These are phyloP conservation scores for Diplocarpon rosae DNA, from an alignment of 2,329 filamentous ascomycete species.

Conservation along the genomic window DNA sequence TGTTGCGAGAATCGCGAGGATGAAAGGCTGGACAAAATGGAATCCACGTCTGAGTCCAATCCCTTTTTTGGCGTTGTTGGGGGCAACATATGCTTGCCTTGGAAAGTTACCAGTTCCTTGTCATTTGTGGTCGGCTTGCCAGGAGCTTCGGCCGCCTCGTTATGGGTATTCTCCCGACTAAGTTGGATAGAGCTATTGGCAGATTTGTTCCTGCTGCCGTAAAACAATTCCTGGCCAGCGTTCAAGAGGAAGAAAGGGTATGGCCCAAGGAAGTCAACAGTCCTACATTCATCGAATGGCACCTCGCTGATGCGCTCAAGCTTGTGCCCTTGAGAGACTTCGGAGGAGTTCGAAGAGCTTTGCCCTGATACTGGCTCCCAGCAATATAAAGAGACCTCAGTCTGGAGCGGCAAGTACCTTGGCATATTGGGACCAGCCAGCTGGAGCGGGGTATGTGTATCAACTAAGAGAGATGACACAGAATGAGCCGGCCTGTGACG, in stretches of 20 bases:
- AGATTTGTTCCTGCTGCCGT: not conserved
- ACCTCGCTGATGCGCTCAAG: constrained; percentile 8
- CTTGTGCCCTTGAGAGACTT: not conserved
- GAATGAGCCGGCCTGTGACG: not conserved
- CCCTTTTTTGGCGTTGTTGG: not conserved
- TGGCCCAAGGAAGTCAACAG: constrained; percentile 10
- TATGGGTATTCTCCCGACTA: not conserved
- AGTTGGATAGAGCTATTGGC: too few species aligned
- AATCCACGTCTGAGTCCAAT: not conserved
- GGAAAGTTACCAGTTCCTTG: not conserved
- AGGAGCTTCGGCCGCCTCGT: not conserved
- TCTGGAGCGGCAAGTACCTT: constrained; percentile 5
- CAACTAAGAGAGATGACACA: not conserved
- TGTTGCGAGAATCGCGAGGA: not conserved
- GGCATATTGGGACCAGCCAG: constrained; percentile 5
- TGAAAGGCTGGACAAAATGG: not conserved
- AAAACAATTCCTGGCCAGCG: constrained; percentile 12
- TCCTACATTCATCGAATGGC: constrained; percentile 4
- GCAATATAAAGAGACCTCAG: constrained; percentile 4
- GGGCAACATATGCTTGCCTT: not conserved
- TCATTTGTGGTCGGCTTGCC: not conserved
- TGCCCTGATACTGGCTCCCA: constrained; percentile 5
- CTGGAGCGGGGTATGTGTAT: not conserved
- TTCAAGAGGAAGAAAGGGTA: constrained; percentile 13
- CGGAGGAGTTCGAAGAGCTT: not conserved